A percentile compares a stretch with the other conserved stretches of the same genome.
phyloP scores from a whole-genome alignment of 805 yeast species.

The Metschnikowia cubensis region DNA sequence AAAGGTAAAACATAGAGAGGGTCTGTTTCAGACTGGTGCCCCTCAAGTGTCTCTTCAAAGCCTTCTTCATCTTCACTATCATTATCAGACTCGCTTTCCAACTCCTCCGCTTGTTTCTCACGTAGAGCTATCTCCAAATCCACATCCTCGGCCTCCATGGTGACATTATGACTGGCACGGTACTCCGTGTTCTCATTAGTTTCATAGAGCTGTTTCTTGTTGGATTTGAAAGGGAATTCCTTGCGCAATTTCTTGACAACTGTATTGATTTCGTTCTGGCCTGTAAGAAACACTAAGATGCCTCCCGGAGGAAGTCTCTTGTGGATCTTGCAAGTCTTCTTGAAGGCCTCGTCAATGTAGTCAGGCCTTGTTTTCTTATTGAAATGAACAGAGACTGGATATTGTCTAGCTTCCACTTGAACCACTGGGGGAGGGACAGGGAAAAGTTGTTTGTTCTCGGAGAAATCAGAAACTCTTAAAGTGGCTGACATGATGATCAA shows the following conservation, averaged over 20 bases:
- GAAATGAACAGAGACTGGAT: conserved; percentile 89
- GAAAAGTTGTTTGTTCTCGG: conserved; percentile 74
- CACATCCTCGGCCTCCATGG: conserved; percentile 82
- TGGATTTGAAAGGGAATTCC: conserved; percentile 55
- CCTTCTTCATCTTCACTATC: conserved; percentile 53
- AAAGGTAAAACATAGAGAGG: conserved; percentile 89
- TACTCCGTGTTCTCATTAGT: conserved; percentile 29
- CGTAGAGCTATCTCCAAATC: conserved; percentile 57
- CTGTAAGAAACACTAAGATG: conserved; percentile 85
- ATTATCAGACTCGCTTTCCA: conserved; percentile 47
- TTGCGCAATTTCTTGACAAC: conserved; percentile 66
- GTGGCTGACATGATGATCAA: conserved; percentile 97
- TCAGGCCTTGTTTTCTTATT: conserved; percentile 72
- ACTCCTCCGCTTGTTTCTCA: conserved; percentile 29
- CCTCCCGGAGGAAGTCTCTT: conserved; percentile 88
- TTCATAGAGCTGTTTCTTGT: conserved; percentile 17
- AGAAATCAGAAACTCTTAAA: conserved; percentile 85
- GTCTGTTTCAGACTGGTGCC: conserved; percentile 64
- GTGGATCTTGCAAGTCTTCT: conserved; percentile 84
- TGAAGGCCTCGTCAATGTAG: conserved; percentile 82
- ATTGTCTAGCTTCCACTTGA: conserved; percentile 89
- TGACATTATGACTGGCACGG: conserved; percentile 58
- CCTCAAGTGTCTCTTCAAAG: conserved; percentile 67
- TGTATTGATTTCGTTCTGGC: conserved; percentile 84
- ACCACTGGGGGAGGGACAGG: conserved; percentile 77